Base-by-base conservation (phyloP, 2,329 filamentous ascomycete species). In the Colletotrichum sp. region DNA sequence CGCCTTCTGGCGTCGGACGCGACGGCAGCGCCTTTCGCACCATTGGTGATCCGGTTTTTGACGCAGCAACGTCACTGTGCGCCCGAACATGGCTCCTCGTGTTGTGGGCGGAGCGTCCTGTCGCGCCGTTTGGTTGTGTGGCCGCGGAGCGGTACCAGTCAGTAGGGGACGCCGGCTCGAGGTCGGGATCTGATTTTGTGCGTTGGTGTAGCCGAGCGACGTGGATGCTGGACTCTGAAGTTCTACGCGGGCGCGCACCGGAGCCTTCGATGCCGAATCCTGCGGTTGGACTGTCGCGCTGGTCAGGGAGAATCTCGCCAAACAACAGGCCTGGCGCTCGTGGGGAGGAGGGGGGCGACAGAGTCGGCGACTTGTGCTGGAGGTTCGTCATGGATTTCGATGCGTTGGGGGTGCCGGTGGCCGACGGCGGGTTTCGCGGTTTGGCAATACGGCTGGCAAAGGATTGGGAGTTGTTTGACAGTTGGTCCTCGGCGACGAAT, bases 221-320 rank as follows among this genome's bases (percentile, higher is more conserved):
- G 77, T 90, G 88, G 78, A 94, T 84, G 81, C 89, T 92, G n/a
- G 94, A 93, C 80, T 96, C 94, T 58, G 94, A 95, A 26, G 93
- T 93, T 83, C 93, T 90, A 77, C 93, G 88, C 75, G 88, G 87
- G 67, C 89, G 86, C 66, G 86, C 80, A 38, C 84, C 83, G n/a
- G 74, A 77, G 66, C 79, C 81, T 75, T 90, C 86, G 78, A 94
- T 94, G 67, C 93, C 93, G 84, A 92, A 92, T 7, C 91, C 92
- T 67, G 88, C 86, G 65, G 89, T 85, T 24, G 87, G 83, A 30
- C 87, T 81, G 78, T 90, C 87, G 79, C 87, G 88, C 78, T 91
- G 88, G 48, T 91, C 87, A n/a, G 91, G 89, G 32, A 92, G 85
- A 78, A 96, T 90, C 83, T 96, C 95, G 48, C 94, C 94, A 85